Base-by-base conservation (phyloP, 1,284 basidiomycete species). In the Puccinia hordei region DNA sequence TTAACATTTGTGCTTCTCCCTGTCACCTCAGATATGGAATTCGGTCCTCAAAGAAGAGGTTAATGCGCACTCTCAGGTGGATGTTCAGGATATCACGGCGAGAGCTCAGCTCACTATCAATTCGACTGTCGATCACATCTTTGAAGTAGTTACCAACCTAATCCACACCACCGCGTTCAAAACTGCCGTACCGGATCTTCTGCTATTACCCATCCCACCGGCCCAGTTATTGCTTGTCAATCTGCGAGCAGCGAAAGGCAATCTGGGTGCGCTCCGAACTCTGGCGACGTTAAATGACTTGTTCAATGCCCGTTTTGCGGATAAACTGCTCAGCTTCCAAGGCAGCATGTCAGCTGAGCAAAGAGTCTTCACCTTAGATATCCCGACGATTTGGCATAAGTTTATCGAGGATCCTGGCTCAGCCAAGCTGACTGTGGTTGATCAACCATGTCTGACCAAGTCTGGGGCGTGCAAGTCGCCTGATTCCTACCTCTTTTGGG, bases 151-250 rank as follows among this genome's bases (percentile, higher is more conserved):
- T 9, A 61, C n/a, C 17, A 71, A 79, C 41, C 55, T 79, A 9
- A 49, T 66, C 13, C 66, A 59, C 27, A 46, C 76, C 19, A 59
- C 65, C 19, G 41, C 66, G 27, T 79, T 79, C 76, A 71, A 69
- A 22, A 35, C 41, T 12, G 46, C 65, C 22, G 19, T 53, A 2
- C 76, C 76, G 15, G 76, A 79, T 57, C 38, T 79, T 19, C 30
- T 79, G 27, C 76, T 79, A n/a, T 46, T 79, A 71, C 76, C 76
- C 10, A 61, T 79, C 24, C 76, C 66, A 17, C 66, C 76, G 38
- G 76, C 61, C 38, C 66, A 69, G 53, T 55, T 79, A 30, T 38
- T 79, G 24, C 66, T 79, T 10, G 66, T 79, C 17, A 79, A 79
- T 49, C 51, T 79, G 15, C 51, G 35, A 30, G 53, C 49, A 41